Base-by-base conservation (phyloP, 192 early-diverging fungal genomes). In the Coemansia sp. region DNA sequence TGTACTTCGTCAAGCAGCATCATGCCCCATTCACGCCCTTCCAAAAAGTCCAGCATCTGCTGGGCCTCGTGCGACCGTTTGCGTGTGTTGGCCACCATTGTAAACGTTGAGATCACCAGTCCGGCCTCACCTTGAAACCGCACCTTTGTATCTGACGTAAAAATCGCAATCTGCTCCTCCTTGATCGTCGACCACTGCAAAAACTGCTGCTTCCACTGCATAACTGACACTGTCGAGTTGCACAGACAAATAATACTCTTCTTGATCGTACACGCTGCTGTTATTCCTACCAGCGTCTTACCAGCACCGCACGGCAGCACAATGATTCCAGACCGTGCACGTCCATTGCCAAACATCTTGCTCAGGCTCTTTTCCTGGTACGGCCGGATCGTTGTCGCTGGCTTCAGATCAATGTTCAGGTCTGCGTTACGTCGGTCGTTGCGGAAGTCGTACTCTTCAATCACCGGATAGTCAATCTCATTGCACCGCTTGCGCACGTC, bases 151-250 rank as follows among this genome's bases (percentile, higher is more conserved):
- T 97, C 90, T 0, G 93, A 90, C 4, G 98, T 98, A 72, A 99
- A 99, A 58, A 91, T 84, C 3, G 92, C 93, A 60, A 99, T 89
- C 65, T 99, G 93, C 64, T 85, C 84, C 40, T 96, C 93, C 61
- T 92, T 91, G 49, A 98, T 86, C 47, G 87, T 95, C 68, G 91
- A 90, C 96, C 98, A 99, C 38, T 86, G 89, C 76, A 91, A 67
- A 63, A 99, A 99, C 84, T 99, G 95, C 68, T 93, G 86, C 58
- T 93, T 92, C 98, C 98, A 99, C 76, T 99, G 98, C 83, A 95
- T 87, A 15, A 98, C 96, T 15, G 93, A 95, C 8, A 99, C 93
- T 56, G 88, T 77, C 36, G 92, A 93, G 5, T 93, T 99, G 70
- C 97, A 99, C 24, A 99, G 82, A 14, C 97, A 95, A 50, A 99